Base-by-base conservation (phyloP, 2,329 filamentous ascomycete species). In the Ophiostoma australiae region DNA sequence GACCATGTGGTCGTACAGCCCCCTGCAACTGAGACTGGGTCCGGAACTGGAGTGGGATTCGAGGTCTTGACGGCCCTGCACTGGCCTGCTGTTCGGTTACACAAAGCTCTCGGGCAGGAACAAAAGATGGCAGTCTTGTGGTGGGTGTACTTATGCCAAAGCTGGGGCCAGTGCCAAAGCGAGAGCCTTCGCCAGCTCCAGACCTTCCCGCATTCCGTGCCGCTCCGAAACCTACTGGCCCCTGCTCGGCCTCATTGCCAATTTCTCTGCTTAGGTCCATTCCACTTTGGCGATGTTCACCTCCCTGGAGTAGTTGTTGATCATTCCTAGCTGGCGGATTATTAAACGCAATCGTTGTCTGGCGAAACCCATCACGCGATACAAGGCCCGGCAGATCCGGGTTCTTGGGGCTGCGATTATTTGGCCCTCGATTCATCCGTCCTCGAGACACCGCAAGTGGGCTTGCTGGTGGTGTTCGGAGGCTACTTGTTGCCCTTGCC, bases 401-500 rank as follows among this genome's bases (percentile, higher is more conserved):
- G 41, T 20, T n/a, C 1, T 15, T 63, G 2, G 63, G 69, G 17
- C 63, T 66, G 23, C 31, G 33, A 4, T 1, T 61, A n/a, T 20
- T 15, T 27, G 5, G 65, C 4, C 10, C 20, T 17, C 58, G n/a
- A 2, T 33, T 13, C 27, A 27, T 20, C 8, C n/a, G 20, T 41
- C 33, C 33, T 7, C 10, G 63, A 20, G 5, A 8, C 4, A 5
- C 8, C 7, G 41, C 67, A 4, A 67, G 31, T 3, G 70, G 70
- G n/a, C 68, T 72, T 7, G 71, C 72, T 3, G 73, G 73, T 13
- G 72, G 72, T 2, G 72, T 73, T n/a, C 52, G 72, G n/a, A 73
- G 15, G 10, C 39, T 67, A n/a, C n/a, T 37, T 2, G 23, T 17
- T 44, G 37, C 63, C 17, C 35, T 27, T 27, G 37, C 11, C 6